A percentile compares a stretch with the other conserved stretches of the same genome.
Evolutionary conservation across 331 rosid genomes (phyloP).

Genomic region (Ulmus americana): DNA sequence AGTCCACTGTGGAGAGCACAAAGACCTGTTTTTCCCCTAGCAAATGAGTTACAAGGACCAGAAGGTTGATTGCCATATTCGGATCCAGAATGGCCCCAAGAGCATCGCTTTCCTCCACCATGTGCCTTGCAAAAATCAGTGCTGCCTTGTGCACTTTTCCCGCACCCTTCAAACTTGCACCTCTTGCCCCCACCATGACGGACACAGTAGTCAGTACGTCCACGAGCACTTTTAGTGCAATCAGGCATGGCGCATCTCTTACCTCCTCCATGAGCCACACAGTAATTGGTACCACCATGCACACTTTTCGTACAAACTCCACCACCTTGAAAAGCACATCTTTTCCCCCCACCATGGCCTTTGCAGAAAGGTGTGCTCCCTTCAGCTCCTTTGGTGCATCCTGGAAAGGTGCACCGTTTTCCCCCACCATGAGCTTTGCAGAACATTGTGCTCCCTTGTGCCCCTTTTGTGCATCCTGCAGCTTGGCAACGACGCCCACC

Average conservation of each 20-base stretch:
- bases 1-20: slow-evolving; percentile 83
- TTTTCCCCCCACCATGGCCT: slow-evolving; percentile 94
- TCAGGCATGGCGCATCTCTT: slow-evolving; percentile 82
- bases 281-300: slow-evolving; percentile 89
- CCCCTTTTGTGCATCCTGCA: slow-evolving; percentile 79
- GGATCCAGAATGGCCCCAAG: slow-evolving; percentile 87
- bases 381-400: slow-evolving; percentile 94
- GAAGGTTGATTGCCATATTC: slow-evolving; percentile 43
- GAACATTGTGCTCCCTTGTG: slow-evolving; percentile 92
- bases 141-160: slow-evolving; percentile 95
- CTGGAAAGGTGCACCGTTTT: slow-evolving; percentile 74
- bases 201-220: slow-evolving; percentile 87
- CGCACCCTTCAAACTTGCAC: slow-evolving; percentile 78
- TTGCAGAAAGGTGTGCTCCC: slow-evolving; percentile 90
- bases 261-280: slow-evolving; percentile 98
- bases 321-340: slow-evolving; percentile 81
- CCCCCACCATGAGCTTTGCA: slow-evolving; percentile 99
- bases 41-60: slow-evolving; percentile 75
- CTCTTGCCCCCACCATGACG: slow-evolving; percentile 97
- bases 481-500: slow-evolving; percentile 92
- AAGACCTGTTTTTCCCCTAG: slow-evolving; percentile 82
- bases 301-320: slow-evolving; percentile 79
- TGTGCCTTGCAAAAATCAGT: slow-evolving; percentile 94
- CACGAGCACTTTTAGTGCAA: slow-evolving; percentile 91
- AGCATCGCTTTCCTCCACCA: slow-evolving; percentile 97